phyloP scores from a whole-genome alignment of 331 rosid species.

The Malus hybrid region DNA sequence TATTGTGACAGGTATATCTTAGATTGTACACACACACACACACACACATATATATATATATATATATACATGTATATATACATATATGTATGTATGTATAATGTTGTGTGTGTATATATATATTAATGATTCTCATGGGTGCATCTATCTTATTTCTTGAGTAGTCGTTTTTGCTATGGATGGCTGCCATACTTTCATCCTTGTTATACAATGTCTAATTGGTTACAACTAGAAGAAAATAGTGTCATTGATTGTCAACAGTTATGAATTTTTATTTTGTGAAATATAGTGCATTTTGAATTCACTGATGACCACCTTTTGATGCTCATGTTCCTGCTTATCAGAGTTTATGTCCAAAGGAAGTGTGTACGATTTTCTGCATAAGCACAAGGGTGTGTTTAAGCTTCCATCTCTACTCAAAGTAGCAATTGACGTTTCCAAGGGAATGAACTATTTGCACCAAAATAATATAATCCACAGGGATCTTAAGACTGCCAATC shows the following conservation, averaged over 20 bases:
- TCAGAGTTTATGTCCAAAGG: conserved; percentile 98
- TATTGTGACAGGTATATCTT: conserved; percentile 79
- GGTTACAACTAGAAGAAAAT: neutral
- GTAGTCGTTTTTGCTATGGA: neutral
- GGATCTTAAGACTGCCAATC: conserved; percentile 99
- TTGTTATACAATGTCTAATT: neutral
- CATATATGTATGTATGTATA: neutral
- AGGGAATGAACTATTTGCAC: conserved; percentile 98
- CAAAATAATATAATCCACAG: conserved; percentile 97
- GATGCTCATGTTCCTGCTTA: conserved; percentile 30
- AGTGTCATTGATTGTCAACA: conserved; percentile 10
- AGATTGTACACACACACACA: no score
- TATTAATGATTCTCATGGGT: neutral
- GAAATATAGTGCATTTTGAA: neutral
- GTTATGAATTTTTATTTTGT: neutral
- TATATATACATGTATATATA: neutral
- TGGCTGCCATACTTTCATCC: neutral
- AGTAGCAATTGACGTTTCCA: conserved; percentile 88
- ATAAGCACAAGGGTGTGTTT: conserved; percentile 82
- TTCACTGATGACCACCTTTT: conserved; percentile 24
- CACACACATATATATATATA: no score
- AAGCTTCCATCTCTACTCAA: conserved; percentile 89
- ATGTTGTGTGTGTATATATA: neutral
- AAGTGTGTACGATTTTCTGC: conserved; percentile 91
- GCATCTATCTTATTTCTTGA: conserved; percentile 5